phyloP scores from a whole-genome alignment of 2,329 filamentous ascomycete genomes.

The Diaporthe nobilis region DNA sequence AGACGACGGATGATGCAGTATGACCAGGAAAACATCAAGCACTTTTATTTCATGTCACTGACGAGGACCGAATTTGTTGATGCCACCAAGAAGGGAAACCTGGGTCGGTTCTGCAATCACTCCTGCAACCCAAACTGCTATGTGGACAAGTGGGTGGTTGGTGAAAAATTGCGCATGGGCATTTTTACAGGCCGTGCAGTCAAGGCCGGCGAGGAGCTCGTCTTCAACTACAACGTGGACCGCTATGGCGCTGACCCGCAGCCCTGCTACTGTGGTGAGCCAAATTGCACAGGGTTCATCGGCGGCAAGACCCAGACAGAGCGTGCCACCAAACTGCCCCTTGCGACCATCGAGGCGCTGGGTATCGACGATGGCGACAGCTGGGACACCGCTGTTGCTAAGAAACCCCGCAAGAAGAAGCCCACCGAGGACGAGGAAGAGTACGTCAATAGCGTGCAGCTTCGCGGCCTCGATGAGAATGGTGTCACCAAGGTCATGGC shows the following conservation, averaged over 20 bases:
- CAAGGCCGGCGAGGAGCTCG: constrained; percentile 90
- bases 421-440: constrained; percentile 92
- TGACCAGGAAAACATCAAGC: constrained; percentile 95
- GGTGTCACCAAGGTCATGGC: constrained; percentile 97
- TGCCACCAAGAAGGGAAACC: constrained; percentile 95
- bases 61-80: constrained; percentile 97
- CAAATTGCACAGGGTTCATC: constrained; percentile 96
- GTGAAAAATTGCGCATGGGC: constrained; percentile 97
- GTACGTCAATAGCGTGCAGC: constrained; percentile 90
- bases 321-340: constrained; percentile 90
- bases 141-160: constrained; percentile 99
- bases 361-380: constrained; percentile 93
- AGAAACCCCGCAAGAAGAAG: constrained; percentile 94
- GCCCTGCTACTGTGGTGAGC: constrained; percentile 95
- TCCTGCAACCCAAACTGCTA: constrained; percentile 99
- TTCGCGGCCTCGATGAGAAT: constrained; percentile 82
- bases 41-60: constrained; percentile 99
- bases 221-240: constrained; percentile 99
- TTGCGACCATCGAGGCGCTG: constrained; percentile 92
- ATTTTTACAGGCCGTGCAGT: constrained; percentile 93
- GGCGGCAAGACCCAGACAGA: constrained; percentile 98
- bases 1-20: constrained; percentile 93
- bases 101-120: constrained; percentile 98
- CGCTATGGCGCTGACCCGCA: constrained; percentile 97
- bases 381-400: constrained; percentile 92